Evolutionary conservation across 164 flowering plant species (phyloP), one percentile per base, ranked within the genome.

Genomic region (Chimonanthus praecox): DNA sequence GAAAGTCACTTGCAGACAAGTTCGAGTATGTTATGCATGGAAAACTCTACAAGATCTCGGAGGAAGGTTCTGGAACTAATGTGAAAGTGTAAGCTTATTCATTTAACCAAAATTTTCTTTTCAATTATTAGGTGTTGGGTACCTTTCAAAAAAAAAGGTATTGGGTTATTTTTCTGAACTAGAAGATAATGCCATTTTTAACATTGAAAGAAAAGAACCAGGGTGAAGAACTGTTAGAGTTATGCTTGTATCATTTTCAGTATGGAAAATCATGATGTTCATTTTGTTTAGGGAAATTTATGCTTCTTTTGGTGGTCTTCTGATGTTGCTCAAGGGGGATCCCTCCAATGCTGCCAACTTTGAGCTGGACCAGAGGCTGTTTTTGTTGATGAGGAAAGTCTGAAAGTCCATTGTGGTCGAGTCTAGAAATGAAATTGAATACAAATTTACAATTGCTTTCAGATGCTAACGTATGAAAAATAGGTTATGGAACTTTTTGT

Each of bases 21-120:
- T 94, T 80, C 67, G 97, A 94, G 67, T 94, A 94, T 78, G 88
- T 92, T 45, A 94, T 94, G 97, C 92, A 94, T 80, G 98, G 98
- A 80, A 92, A 88, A 82, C 79, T 92, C 7, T 94, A 85, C 74
- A 87, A 84, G 81, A 84, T 94, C 68, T 73, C 89, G 21, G 97
- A 94, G 79, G 86, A 86, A 74, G 83, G 78, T 50, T 82, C 86
- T 47, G 88, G 84, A 67, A 73, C 74, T 65, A 80, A 76, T 49
- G 86, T 83, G 20, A 87, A 86, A 82, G 86, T 85, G 94, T 90
- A 88, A 47, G 88, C 77, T 43, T 70, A 6, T 54, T n/a, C 11
- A 58, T 67, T 15, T 67, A 48, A 16, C 43, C 15, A 6, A 45
- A 45, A 51, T 58, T 18, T 16, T 60, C 4, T 48, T 48, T 58